A percentile compares a stretch with the other conserved stretches of the same genome.
phyloP scores from a whole-genome alignment of 805 yeast genomes.

The Nakazawaea populi region DNA sequence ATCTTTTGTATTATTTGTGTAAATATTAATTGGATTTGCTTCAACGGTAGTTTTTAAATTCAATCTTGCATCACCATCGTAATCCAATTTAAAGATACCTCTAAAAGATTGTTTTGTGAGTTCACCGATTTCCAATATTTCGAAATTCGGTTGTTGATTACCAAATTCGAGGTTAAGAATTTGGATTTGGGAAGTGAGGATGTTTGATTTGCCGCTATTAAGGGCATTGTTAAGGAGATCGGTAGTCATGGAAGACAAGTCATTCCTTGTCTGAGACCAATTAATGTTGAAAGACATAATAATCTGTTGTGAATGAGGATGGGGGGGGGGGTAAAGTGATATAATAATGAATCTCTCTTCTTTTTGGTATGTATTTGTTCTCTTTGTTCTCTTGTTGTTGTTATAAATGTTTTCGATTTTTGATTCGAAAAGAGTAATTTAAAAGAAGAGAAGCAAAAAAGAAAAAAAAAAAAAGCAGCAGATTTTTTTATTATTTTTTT shows the following conservation, averaged over 20 bases:
- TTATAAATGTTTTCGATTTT: no score
- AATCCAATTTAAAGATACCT: constrained; percentile 75
- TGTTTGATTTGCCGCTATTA: constrained; percentile 68
- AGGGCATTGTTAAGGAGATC: constrained; percentile 66
- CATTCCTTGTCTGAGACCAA: constrained; percentile 71
- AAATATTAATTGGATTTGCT: constrained; percentile 76
- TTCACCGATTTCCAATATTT: constrained; percentile 79
- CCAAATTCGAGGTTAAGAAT: constrained; percentile 74
- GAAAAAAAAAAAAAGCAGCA: no score
- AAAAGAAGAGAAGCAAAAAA: no score
- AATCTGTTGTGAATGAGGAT: background rate
- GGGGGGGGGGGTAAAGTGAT: background rate
- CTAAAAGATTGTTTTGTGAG: constrained; percentile 69
- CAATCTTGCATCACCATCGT: constrained; percentile 69
- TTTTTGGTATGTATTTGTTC: background rate
- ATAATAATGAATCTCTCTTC: background rate
- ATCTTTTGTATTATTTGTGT: constrained; percentile 29
- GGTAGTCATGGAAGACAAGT: constrained; percentile 55
- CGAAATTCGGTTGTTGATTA: constrained; percentile 65
- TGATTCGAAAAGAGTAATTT: no score
- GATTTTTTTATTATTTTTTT: no score
- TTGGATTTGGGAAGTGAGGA: constrained; percentile 61
- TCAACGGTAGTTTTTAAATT: constrained; percentile 75
- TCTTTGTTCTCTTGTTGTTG: no score
- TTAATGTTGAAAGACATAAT: constrained; percentile 72